phyloP scores from a whole-genome alignment of 164 flowering plant species.

The Vitis riparia region DNA sequence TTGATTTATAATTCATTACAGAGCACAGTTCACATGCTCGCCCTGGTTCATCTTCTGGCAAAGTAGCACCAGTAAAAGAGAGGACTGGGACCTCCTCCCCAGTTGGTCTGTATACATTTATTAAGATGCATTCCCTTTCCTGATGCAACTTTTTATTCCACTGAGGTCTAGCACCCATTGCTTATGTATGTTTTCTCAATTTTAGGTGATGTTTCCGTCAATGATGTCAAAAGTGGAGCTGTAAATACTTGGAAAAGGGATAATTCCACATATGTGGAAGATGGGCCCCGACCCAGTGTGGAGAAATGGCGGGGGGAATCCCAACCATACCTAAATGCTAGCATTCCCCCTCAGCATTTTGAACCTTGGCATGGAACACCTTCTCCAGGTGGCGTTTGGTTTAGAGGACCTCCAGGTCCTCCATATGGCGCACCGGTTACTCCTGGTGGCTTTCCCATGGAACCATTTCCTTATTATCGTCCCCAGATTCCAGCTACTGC shows the following conservation, averaged over 20 bases:
- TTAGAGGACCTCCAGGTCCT: slow-evolving; percentile 74
- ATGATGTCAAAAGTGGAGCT: slow-evolving; percentile 33
- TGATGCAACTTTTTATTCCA: not conserved
- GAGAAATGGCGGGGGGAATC: slow-evolving; percentile 78
- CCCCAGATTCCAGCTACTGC: slow-evolving; percentile 63
- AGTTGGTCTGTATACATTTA: slow-evolving; percentile 36
- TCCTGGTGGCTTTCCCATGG: slow-evolving; percentile 80
- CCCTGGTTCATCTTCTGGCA: slow-evolving; percentile 65
- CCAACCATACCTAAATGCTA: slow-evolving; percentile 50
- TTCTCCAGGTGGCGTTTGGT: slow-evolving; percentile 82
- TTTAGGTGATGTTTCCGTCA: slow-evolving; percentile 45
- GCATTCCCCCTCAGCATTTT: slow-evolving; percentile 61
- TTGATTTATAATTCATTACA: slow-evolving; percentile 23
- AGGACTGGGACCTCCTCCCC: slow-evolving; percentile 30
- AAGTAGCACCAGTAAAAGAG: slow-evolving; percentile 31
- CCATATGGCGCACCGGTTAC: slow-evolving; percentile 65
- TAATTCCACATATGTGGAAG: slow-evolving; percentile 37
- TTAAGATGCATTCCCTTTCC: not conserved
- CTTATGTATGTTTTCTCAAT: slow-evolving; percentile 1
- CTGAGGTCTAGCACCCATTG: not conserved
- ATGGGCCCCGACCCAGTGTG: slow-evolving; percentile 46
- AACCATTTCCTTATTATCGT: slow-evolving; percentile 74
- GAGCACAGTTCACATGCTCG: slow-evolving; percentile 53
- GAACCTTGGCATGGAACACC: slow-evolving; percentile 79
- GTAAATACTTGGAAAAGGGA: slow-evolving; percentile 61